Evolutionary conservation across 495 filamentous ascomycete genomes (phyloP), one percentile per base, ranked within the genome.

Genomic region (Tuber umbilicatum): DNA sequence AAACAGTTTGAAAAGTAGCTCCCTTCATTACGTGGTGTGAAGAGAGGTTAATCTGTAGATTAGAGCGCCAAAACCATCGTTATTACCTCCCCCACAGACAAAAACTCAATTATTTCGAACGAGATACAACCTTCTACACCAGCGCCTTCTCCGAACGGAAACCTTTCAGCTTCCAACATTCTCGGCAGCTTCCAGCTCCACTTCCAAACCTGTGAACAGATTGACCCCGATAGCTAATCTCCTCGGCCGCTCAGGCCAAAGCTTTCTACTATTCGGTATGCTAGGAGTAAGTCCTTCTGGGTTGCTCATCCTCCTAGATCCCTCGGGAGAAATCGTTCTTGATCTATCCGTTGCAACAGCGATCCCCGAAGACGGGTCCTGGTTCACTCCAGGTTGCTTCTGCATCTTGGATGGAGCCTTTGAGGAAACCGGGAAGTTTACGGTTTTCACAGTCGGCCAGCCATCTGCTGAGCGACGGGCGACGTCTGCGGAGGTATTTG

Each of bases 351-450:
- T 95, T 79, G 93, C 94, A 0, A 88, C 89, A 35, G 88, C 91
- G 50, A 90, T 97, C 74, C 94, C 94, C 1, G 89, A 92, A 75
- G 90, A 96, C 77, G 93, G 91, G 27, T 91, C 91, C 10, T 98
- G 93, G 91, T 96, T 97, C 80, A 88, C 89, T 0, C 94, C 95
- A 0, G 95, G 95, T 2, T 97, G 97, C 93, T 93, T 99, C 74
- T 91, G 97, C 4, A 86, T 98, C 40, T 89, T 97, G 10, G 96
- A 98, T 80, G 95, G 95, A 2, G 88, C 93, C 35, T 99, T 98
- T 81, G 94, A 97, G 83, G 95, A 97, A 83, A 93, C 96, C 23
- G 93, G 94, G 2, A 90, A 88, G 67, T 97, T 99, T 80, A 88
- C 97, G 71, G 94, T 90, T 0, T 92, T 94, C 80, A 93, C 92